Conservation (phyloP, 108 stramenopile genomes). For the Licmophora abbreviata region DNA sequence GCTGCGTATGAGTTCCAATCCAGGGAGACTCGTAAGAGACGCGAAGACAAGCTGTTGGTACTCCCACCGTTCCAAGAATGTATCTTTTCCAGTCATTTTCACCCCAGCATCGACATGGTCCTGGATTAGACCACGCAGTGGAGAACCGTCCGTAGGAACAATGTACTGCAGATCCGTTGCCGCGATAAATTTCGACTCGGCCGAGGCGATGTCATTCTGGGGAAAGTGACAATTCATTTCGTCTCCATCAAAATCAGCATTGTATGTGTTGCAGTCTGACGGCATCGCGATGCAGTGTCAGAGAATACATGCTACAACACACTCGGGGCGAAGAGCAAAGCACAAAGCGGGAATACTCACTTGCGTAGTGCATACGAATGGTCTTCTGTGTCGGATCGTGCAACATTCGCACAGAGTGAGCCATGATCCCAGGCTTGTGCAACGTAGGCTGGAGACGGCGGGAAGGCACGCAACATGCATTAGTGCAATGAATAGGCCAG, state of each 20-base stretch:
- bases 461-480: too few relatives aligned
- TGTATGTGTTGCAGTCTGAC: slow-evolving; percentile 99
- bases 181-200: slow-evolving; percentile 91
- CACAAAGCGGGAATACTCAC: too few relatives aligned
- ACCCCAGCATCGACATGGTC: slow-evolving; percentile 98
- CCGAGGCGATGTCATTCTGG: slow-evolving; percentile 91
- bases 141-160: slow-evolving; percentile 96
- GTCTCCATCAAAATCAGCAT: slow-evolving; percentile 99
- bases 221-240: slow-evolving; percentile 99
- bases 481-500: too few relatives aligned
- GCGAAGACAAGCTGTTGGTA: slow-evolving; percentile 95
- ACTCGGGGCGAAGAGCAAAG: neutral
- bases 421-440: slow-evolving; percentile 99
- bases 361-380: slow-evolving; percentile 99
- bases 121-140: slow-evolving; percentile 97
- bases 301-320: neutral
- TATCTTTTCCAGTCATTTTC: slow-evolving; percentile 89
- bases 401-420: slow-evolving; percentile 93
- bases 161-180: slow-evolving; percentile 92
- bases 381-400: slow-evolving; percentile 90
- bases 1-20: slow-evolving; percentile 79
- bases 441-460: slow-evolving; percentile 98
- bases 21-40: slow-evolving; percentile 80
- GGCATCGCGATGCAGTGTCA: slow-evolving; percentile 10
- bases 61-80: slow-evolving; percentile 87